Evolutionary conservation across 2,329 filamentous ascomycete species (phyloP).

Genomic region (Fonsecaea nubica): DNA sequence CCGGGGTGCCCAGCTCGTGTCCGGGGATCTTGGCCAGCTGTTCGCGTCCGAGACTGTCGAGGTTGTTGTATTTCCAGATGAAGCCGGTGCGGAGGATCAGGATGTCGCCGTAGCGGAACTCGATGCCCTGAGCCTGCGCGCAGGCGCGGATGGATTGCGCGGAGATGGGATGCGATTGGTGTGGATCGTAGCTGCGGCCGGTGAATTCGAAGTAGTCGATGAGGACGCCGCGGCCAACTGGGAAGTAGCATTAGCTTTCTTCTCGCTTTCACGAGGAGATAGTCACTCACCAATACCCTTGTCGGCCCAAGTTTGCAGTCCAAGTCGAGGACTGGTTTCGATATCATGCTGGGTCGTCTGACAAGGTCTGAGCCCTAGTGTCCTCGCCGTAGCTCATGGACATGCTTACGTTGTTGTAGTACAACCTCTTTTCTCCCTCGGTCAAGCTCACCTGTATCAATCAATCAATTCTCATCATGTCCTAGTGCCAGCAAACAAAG

Average conservation of each 20-base stretch:
- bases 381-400: too few relatives aligned
- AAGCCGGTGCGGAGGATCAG: conserved; percentile 69
- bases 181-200: background rate
- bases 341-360: too few relatives aligned
- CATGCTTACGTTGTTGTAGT: too few relatives aligned
- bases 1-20: conserved; percentile 50
- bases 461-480: too few relatives aligned
- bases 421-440: too few relatives aligned
- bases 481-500: too few relatives aligned
- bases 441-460: too few relatives aligned
- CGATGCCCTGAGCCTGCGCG: conserved; percentile 51
- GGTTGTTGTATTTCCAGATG: conserved; percentile 61
- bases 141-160: conserved; percentile 62
- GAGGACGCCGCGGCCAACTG: background rate
- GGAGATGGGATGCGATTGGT: conserved; percentile 39
- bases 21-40: conserved; percentile 32
- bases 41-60: conserved; percentile 44
- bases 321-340: too few relatives aligned
- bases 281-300: background rate
- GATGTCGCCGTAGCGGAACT: conserved; percentile 65
- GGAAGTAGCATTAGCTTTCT: background rate
- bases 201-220: too few relatives aligned
- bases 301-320: background rate
- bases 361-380: too few relatives aligned
- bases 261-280: too few relatives aligned